A percentile compares a stretch with the other conserved stretches of the same genome.
These are phyloP conservation scores for Vishniacozyma victoriae DNA, from an alignment of 768 basidiomycete species.

Conservation along the genomic window DNA sequence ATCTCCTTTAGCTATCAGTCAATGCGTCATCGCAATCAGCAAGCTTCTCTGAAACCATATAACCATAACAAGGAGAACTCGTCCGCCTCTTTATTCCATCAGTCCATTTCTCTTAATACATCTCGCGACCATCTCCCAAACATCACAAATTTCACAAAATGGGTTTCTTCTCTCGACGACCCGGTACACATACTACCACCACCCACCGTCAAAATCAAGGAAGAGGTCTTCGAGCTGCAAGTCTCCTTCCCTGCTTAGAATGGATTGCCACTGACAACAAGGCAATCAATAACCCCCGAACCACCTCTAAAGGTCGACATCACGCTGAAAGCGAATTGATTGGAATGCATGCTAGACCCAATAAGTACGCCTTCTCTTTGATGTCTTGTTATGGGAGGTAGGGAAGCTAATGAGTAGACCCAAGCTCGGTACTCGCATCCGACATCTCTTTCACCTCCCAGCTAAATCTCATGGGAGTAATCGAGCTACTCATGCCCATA, in stretches of 20 bases:
- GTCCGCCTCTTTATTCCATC: too few species aligned
- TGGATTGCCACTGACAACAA: neutral
- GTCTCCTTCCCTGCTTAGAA: neutral
- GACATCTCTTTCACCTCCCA: constrained; percentile 18
- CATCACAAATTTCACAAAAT: too few species aligned
- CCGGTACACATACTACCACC: too few species aligned
- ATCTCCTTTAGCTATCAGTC: too few species aligned
- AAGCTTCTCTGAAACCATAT: too few species aligned
- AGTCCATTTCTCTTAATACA: too few species aligned
- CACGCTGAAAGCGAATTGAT: constrained; percentile 16
- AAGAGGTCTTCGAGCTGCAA: too few species aligned
- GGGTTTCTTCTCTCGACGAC: too few species aligned
- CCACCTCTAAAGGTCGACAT: constrained; percentile 15
- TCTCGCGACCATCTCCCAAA: too few species aligned
- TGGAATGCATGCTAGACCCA: constrained; percentile 18
- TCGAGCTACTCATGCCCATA: neutral
- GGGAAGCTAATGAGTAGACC: constrained; percentile 2
- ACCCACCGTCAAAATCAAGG: too few species aligned
- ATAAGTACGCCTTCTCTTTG: constrained; percentile 6
- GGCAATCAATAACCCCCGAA: constrained; percentile 30
- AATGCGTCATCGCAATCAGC: too few species aligned
- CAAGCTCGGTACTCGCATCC: constrained; percentile 15
- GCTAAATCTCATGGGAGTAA: constrained; percentile 13
- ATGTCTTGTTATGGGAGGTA: neutral
- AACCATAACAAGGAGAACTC: too few species aligned